Base-by-base conservation (phyloP, 768 basidiomycete species). In the Naganishia antarctica region DNA sequence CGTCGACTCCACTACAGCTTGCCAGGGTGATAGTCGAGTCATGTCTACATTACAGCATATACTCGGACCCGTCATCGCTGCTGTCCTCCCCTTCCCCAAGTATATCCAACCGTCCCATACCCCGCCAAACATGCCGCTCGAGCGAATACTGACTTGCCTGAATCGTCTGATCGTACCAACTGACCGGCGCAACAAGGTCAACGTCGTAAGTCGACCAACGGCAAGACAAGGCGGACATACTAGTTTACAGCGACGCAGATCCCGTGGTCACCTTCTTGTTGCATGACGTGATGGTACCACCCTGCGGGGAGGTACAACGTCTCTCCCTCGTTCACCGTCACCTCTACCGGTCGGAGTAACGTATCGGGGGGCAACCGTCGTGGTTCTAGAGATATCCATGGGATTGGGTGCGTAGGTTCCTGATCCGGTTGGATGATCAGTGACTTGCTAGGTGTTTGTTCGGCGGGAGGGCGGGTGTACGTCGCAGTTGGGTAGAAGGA, bases 251-350 rank as follows among this genome's bases (percentile, higher is more conserved):
- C 77, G 6, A 74, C 73, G 13, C 74, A 74, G 2, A 73, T 60
- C 5, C 74, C 74, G 18, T 65, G 65, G 8, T 58, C 15, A 0
- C 71, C 71, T 25, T 67, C 69, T 16, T 67, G 43, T 61, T 96
- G 92, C 43, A 84, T 81, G 37, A 94, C 90, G 71, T 89, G 83
- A 74, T 94, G 92, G 87, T 88, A 94, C 93, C 93, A 96, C 0
- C 90, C 87, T 4, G 87, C 83, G n/a, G 93, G 93, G 21, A 96
- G 83, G 76, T 91, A 94, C 21, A 96, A 78, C 0, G 87, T 85
- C 68, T 93, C 87, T 3, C 92, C 91, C 6, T 84, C 83, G 4
- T 78, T 66, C 7, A 96, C 73, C 0, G 83, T 84, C 26, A 93
- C 81, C 13, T 81, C 78, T 34, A 92, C 82, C 1, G 91, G 87